phyloP scores from a whole-genome alignment of 2,329 filamentous ascomycete species.

The Rutstroemia sp. region DNA sequence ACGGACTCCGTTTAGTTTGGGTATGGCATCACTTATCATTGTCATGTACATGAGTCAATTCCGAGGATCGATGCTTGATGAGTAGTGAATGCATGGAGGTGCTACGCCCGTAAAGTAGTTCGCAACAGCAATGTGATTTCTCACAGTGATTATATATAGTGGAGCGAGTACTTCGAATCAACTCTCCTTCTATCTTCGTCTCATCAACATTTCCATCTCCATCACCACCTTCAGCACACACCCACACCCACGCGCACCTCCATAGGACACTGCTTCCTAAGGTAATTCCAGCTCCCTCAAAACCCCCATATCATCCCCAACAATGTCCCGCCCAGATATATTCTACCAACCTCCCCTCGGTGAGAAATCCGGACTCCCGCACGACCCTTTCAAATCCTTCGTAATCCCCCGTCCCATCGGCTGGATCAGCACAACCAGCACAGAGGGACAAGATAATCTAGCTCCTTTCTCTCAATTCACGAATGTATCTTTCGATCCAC shows the following conservation, averaged over 20 bases:
- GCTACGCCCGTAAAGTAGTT: no score
- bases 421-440: conserved; percentile 9
- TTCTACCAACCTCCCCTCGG: conserved; percentile 10
- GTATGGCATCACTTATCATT: no score
- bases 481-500: conserved; percentile 14
- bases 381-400: conserved; percentile 14
- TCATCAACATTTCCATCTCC: no score
- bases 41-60: no score
- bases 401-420: neutral
- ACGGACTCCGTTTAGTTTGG: no score
- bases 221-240: no score
- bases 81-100: no score
- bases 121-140: no score
- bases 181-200: no score
- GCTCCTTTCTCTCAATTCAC: conserved; percentile 14
- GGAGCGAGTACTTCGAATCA: no score
- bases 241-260: neutral
- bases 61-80: no score
- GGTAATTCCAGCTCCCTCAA: neutral
- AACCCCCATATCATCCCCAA: neutral
- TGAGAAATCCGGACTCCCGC: conserved; percentile 8
- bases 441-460: conserved; percentile 11
- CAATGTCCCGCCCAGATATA: conserved; percentile 8
- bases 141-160: no score
- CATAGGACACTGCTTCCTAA: neutral